phyloP scores from a whole-genome alignment of 768 basidiomycete genomes.

The Roridomyces roridus region DNA sequence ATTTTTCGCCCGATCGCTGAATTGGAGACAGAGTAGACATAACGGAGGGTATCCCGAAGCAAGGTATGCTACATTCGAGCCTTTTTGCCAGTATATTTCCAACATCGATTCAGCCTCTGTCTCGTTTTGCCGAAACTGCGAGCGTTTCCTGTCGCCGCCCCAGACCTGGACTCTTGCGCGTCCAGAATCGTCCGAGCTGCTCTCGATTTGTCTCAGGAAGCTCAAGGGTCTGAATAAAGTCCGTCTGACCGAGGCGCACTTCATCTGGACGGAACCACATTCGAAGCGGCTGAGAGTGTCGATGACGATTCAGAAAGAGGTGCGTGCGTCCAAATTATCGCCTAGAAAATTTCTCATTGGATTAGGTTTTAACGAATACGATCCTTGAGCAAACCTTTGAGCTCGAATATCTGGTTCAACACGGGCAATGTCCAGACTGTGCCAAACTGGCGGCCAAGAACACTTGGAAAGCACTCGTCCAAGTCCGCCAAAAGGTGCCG shows the following conservation, averaged over 20 bases:
- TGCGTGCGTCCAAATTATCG: too few species aligned
- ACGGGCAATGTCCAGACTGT: conserved; percentile 96
- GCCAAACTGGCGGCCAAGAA: conserved; percentile 96
- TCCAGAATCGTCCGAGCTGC: conserved; percentile 91
- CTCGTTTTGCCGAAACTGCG: conserved; percentile 94
- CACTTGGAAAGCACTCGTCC: conserved; percentile 97
- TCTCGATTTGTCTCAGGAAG: conserved; percentile 94
- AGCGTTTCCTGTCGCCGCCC: conserved; percentile 93
- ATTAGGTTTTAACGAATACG: conserved; percentile 90
- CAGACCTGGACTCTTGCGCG: conserved; percentile 83
- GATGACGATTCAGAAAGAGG: conserved; percentile 98
- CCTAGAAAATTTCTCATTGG: too few species aligned
- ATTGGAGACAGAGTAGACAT: conserved; percentile 80
- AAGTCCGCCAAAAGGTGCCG: conserved; percentile 98
- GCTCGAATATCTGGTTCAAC: conserved; percentile 92
- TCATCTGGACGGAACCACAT: conserved; percentile 99
- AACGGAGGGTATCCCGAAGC: conserved; percentile 97
- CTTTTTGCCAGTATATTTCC: conserved; percentile 23
- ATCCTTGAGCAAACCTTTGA: conserved; percentile 98
- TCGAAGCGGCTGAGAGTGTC: conserved; percentile 92
- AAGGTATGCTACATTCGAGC: conserved; percentile 52
- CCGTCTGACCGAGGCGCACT: conserved; percentile 96
- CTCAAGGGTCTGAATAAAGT: conserved; percentile 94
- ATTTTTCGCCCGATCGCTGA: neutral
- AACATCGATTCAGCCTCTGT: conserved; percentile 91